Evolutionary conservation across 2,329 filamentous ascomycete genomes (phyloP).

Genomic region (Hypoxylon sp.): DNA sequence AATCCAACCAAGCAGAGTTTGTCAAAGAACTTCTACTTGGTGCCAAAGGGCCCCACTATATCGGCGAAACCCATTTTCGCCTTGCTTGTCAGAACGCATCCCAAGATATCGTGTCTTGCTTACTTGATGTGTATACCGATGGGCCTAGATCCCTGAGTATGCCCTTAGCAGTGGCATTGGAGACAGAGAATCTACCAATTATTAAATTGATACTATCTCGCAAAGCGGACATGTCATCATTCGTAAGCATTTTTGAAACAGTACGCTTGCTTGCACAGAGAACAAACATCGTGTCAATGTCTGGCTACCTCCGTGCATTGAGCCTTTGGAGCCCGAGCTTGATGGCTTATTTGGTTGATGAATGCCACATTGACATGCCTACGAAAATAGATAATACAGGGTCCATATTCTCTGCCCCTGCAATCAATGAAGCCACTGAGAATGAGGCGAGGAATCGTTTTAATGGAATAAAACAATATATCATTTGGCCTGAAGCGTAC

Average conservation of each 20-base stretch:
- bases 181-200: conserved; percentile 25
- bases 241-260: too few relatives aligned
- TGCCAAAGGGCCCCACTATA: too few relatives aligned
- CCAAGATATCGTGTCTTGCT: conserved; percentile 3
- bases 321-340: conserved; percentile 22
- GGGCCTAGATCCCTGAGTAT: too few relatives aligned
- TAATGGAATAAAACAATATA: conserved; percentile 27
- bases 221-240: conserved; percentile 12
- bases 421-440: not conserved
- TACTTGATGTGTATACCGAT: not conserved
- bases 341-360: conserved; percentile 20
- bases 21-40: not conserved
- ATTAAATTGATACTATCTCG: conserved; percentile 22
- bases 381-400: not conserved
- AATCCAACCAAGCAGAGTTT: conserved; percentile 8
- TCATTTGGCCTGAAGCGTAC: conserved; percentile 25
- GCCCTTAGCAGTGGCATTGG: conserved; percentile 11
- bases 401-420: not conserved
- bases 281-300: too few relatives aligned
- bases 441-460: conserved; percentile 27
- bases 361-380: conserved; percentile 25
- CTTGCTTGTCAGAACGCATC: not conserved
- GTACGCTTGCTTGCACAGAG: too few relatives aligned
- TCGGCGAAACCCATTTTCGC: too few relatives aligned
- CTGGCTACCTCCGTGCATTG: conserved; percentile 22